phyloP scores from a whole-genome alignment of 192 early-diverging fungal genomes.

The Coemansia nantahalensis region DNA sequence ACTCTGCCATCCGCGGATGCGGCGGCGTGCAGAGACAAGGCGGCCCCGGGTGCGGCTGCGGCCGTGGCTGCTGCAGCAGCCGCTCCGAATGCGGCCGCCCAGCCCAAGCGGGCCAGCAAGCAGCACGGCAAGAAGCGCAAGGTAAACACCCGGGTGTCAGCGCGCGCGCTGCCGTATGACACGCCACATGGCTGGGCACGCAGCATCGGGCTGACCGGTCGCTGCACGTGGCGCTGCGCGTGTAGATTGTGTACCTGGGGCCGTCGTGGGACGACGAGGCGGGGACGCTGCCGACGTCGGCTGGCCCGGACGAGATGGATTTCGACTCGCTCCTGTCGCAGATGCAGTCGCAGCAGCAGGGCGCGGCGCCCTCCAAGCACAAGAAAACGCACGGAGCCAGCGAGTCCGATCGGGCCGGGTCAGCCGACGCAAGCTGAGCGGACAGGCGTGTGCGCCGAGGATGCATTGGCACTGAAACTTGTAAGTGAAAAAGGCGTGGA shows the following conservation, averaged over 20 bases:
- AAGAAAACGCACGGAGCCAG: no score
- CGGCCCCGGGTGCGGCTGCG: not conserved
- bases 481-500: no score
- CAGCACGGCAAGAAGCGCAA: constrained; percentile 36
- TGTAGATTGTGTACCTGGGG: constrained; percentile 39
- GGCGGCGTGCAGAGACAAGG: not conserved
- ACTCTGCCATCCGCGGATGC: no score
- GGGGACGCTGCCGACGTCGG: constrained; percentile 39
- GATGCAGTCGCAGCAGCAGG: constrained; percentile 17
- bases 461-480: no score
- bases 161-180: not conserved
- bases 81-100: not conserved
- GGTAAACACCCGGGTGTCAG: constrained; percentile 7
- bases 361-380: not conserved
- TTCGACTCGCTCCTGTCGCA: constrained; percentile 47
- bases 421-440: no score
- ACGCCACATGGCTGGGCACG: not conserved
- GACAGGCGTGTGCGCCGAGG: no score
- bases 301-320: constrained; percentile 32
- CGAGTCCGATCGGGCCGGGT: no score
- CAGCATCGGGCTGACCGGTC: no score
- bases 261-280: constrained; percentile 51
- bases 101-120: not conserved
- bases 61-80: not conserved
- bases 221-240: not conserved